Conservation (phyloP, 1,139 yeast species). For the Spathaspora sp. region DNA sequence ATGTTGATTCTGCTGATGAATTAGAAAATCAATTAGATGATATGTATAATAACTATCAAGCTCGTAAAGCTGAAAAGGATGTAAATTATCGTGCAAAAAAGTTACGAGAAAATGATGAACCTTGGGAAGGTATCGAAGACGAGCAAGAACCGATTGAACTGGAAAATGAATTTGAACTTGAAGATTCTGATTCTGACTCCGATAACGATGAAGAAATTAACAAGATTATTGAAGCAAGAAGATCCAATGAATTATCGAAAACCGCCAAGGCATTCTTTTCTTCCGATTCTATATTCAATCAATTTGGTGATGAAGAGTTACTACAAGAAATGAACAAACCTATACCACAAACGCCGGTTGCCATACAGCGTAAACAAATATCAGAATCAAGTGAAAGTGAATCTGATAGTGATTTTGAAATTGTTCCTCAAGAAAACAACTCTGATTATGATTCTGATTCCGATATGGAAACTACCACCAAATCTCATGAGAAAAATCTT, state of each 20-base stretch:
- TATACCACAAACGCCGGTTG: constrained; percentile 7
- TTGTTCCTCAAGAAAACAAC: constrained; percentile 45
- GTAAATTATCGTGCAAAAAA: constrained; percentile 78
- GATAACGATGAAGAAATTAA: constrained; percentile 78
- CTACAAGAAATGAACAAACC: constrained; percentile 26
- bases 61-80: constrained; percentile 72
- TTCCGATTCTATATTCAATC: constrained; percentile 70
- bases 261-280: constrained; percentile 78
- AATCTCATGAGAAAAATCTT: constrained; percentile 58
- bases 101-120: constrained; percentile 81
- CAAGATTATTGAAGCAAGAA: constrained; percentile 57
- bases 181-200: constrained; percentile 44
- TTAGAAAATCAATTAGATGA: constrained; percentile 79
- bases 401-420: constrained; percentile 45
- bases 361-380: constrained; percentile 4
- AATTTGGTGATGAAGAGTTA: constrained; percentile 50
- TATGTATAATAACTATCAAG: constrained; percentile 77
- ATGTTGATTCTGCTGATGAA: constrained; percentile 58
- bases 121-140: constrained; percentile 82
- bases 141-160: constrained; percentile 39
- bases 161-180: constrained; percentile 47
- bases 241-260: constrained; percentile 55
- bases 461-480: constrained; percentile 33
- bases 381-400: constrained; percentile 13
- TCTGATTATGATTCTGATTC: constrained; percentile 49